Base-by-base conservation (phyloP, 768 basidiomycete genomes). In the Terana coerulea region DNA sequence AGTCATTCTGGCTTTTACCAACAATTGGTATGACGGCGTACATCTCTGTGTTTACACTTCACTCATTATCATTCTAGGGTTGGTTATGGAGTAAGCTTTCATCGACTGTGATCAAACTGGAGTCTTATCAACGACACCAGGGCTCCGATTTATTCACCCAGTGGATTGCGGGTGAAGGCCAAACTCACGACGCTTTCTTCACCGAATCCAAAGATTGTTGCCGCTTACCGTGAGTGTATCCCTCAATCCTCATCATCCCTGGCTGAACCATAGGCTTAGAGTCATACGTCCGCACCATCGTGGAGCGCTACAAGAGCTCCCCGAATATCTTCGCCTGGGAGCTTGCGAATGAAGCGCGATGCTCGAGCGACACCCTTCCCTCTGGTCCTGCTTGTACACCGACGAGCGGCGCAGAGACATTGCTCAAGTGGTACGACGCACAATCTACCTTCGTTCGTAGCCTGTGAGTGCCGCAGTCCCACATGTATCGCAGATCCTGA, bases 291-390 rank as follows among this genome's bases (percentile, higher is more conserved):
- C 56, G 56, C 36, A 62, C 64, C 17, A 63, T 68, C 39, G 60
- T 69, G 5, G 58, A 59, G 21, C 61, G 68, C 28, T 67, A 69
- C 55, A 63, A 59, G 31, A 49, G 57, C 30, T 66, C 62, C 10
- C 57, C 66, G 2, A 55, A 61, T 10, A 60, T 69, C 24, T 66
- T 69, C 30, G 64, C 65, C 1, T 69, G 66, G 67, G 66, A 69
- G 52, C 51, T 81, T 30, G 75, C 79, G 68, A 83, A 80, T 52
- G 80, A 81, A 54, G 79, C 79, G 4, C 72, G 79, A 10, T 81
- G 78, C 59, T 61, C 73, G 12, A 73, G 78, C 10, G 78, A 82
- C 47, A 62, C 54, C 1, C 69, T 80, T n/a, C 72, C 76, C 5
- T 67, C 70, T 3, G 75, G 78, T 10, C 70, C 80, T 3, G 61